Base-by-base conservation (phyloP, 2,329 filamentous ascomycete genomes). In the Lasiodiplodia sp. region DNA sequence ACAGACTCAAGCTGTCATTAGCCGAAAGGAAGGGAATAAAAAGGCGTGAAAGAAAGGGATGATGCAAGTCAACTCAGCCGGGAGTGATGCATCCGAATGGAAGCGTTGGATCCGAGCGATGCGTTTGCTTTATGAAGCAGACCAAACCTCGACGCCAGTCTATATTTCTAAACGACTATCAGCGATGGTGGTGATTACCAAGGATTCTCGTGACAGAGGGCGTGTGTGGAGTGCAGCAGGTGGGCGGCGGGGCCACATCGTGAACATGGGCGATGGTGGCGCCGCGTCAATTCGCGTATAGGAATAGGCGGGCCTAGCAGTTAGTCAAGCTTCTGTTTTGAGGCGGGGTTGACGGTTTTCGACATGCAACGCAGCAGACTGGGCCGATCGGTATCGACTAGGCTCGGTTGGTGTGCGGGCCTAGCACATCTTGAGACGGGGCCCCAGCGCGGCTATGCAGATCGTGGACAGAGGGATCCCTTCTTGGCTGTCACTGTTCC, bases 71-170 rank as follows among this genome's bases (percentile, higher is more conserved):
- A 64, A 64, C 60, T 64, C 60, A 64, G 31, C 60, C 60, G 60
- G 60, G 60, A 64, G 60, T 25, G 34, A 31, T 52, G 60, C 60
- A 64, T 52, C 47, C 44, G 60, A 34, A 52, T 52, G 60, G 60
- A 52, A 52, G 47, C n/a, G 38, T 64, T 53, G 11, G 31, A 21
- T 38, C 60, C 47, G 60, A 28, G 37, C 56, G 31, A 21, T 23
- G 31, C 44, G 60, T 64, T 64, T 64, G n/a, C 60, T 64, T 64
- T 64, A 64, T 34, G 58, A 52, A 64, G 60, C 60, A 52, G 31
- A 11, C 31, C 47, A 52, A 51, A 49, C 58, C 58, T 28, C 16
- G 40, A 21, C 10, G 11, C 12, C 12, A 51, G 58, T 25, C 34
- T 25, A 63, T 63, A 63, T 63, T 16, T 31, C 16, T 18, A 16